phyloP scores from a whole-genome alignment of 768 basidiomycete genomes.

The Harrya chromipes region DNA sequence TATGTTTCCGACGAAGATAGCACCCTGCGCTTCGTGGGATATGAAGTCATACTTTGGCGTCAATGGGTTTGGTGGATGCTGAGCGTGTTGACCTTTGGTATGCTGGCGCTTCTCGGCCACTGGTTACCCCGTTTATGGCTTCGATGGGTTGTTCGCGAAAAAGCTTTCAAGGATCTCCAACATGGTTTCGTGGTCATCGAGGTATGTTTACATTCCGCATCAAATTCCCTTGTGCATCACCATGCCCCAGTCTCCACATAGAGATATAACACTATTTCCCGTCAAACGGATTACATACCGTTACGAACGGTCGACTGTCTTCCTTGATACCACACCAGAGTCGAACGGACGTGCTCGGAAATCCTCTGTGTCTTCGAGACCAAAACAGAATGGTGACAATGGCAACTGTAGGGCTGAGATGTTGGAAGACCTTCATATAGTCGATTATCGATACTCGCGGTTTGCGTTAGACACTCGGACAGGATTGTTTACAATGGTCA shows the following conservation, averaged over 20 bases:
- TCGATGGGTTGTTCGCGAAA: slow-evolving; percentile 78
- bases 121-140: slow-evolving; percentile 96
- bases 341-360: slow-evolving; percentile 26
- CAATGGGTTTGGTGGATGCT: slow-evolving; percentile 66
- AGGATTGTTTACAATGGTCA: slow-evolving; percentile 78
- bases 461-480: slow-evolving; percentile 84
- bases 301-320: slow-evolving; percentile 77
- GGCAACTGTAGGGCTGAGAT: slow-evolving; percentile 32
- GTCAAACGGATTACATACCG: slow-evolving; percentile 68
- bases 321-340: slow-evolving; percentile 43
- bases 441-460: slow-evolving; percentile 91
- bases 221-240: slow-evolving; percentile 21
- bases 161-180: slow-evolving; percentile 68
- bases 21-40: slow-evolving; percentile 84
- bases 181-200: slow-evolving; percentile 86
- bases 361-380: slow-evolving; percentile 21
- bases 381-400: slow-evolving; percentile 33
- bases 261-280: slow-evolving; percentile 76
- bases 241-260: slow-evolving; percentile 67
- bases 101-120: slow-evolving; percentile 77
- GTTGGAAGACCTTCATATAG: slow-evolving; percentile 55
- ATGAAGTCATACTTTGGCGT: slow-evolving; percentile 63
- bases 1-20: slow-evolving; percentile 88
- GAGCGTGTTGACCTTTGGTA: slow-evolving; percentile 67
- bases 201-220: slow-evolving; percentile 45